Evolutionary conservation across 495 filamentous ascomycete genomes (phyloP), one percentile per base, ranked within the genome.

Genomic region (Neurospora sp.): DNA sequence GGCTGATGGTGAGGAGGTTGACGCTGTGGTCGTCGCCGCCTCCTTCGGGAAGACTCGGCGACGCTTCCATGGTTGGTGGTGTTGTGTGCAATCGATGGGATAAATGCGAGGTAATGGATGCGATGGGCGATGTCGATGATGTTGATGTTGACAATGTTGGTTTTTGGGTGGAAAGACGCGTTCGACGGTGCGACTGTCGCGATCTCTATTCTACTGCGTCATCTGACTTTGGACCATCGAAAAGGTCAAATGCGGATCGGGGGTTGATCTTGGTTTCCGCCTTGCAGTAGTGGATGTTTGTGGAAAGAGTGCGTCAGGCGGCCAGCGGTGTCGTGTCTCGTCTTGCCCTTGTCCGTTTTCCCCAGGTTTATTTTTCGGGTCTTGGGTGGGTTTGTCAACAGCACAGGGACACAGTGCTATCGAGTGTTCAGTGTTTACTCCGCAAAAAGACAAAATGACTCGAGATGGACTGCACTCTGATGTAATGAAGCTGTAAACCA

Each of bases 31-130:
- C 69, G 42, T 46, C 70, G 70, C 35, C 70, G 44, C 70, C 70
- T n/a, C 31, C 70, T n/a, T 81, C 74, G 39, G 74, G 70, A 35
- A 42, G 46, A 72, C 78, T 76, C 77, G 76, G 75, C 76, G 76
- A 70, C 69, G 40, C 74, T 39, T 75, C 73, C 75, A 73, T 66
- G 3, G 72, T 70, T 14, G 70, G 73, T 72, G 44, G 72, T 75
- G 72, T 75, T 44, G 53, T 53, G 31, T 71, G 70, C 69, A 75
- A 76, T 74, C 61, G 72, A 20, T 41, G 20, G 68, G 42, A 31
- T 66, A 14, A 72, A 79, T 79, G 69, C 76, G 73, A 76, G 42
- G 71, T 37, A 69, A 70, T 70, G 41, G 73, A 70, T 48, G 66
- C n/a, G 14, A 37, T 71, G 46, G 37, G 44, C 61, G 69, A 16